Evolutionary conservation across 2,329 filamentous ascomycete genomes (phyloP).

Genomic region (Teratosphaeriaceae sp.): DNA sequence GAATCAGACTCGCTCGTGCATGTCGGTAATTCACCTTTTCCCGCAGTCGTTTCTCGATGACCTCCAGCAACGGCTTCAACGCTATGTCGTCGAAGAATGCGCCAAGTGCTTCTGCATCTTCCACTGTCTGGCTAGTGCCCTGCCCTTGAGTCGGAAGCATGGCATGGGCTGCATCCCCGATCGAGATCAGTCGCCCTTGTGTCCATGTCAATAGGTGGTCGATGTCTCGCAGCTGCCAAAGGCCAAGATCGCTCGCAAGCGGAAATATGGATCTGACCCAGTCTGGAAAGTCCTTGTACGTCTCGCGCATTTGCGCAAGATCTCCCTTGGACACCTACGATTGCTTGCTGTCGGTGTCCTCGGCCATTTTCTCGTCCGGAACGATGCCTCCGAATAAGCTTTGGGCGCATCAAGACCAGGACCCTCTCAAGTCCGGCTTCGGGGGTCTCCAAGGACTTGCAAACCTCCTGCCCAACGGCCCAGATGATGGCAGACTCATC

Average conservation of each 20-base stretch:
- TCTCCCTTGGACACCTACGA: constrained; percentile 37
- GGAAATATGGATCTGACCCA: constrained; percentile 34
- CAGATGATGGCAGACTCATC: constrained; percentile 33
- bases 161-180: constrained; percentile 35
- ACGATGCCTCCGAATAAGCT: constrained; percentile 39
- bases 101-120: constrained; percentile 35
- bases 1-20: constrained; percentile 36
- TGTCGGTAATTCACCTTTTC: constrained; percentile 27
- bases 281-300: constrained; percentile 35
- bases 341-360: constrained; percentile 29
- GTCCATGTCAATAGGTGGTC: constrained; percentile 35
- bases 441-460: constrained; percentile 48
- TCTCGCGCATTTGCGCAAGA: constrained; percentile 32
- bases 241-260: constrained; percentile 29
- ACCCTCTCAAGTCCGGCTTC: constrained; percentile 41
- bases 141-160: constrained; percentile 39
- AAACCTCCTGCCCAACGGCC: constrained; percentile 36
- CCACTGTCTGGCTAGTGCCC: constrained; percentile 37
- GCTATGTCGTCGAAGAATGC: constrained; percentile 21
- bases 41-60: constrained; percentile 20
- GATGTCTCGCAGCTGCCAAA: constrained; percentile 43
- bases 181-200: constrained; percentile 24
- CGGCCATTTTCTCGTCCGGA: constrained; percentile 37
- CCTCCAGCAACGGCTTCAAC: constrained; percentile 7
- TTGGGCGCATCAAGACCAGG: constrained; percentile 44